Conservation (phyloP, 73 alveolate species). For the Blepharisma stoltei region DNA sequence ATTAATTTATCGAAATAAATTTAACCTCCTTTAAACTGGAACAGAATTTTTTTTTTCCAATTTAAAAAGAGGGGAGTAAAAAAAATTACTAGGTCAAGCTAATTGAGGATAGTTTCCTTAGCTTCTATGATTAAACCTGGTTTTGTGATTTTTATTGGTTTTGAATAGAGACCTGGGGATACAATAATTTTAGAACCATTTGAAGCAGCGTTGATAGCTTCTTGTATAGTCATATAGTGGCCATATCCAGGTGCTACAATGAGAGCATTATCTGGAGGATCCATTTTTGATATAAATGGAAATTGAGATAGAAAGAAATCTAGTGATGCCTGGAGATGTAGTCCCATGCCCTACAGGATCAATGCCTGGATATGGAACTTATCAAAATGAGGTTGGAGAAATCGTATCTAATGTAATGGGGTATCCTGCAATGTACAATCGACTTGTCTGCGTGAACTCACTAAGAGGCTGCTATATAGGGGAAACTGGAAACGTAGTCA, state of each 20-base stretch:
- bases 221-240: not conserved
- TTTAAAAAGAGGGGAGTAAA: too few relatives aligned
- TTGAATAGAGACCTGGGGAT: constrained; percentile 31
- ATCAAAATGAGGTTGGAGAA: constrained; percentile 41
- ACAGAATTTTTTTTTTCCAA: too few relatives aligned
- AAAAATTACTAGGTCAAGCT: too few relatives aligned
- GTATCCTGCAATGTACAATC: not conserved
- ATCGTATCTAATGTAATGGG: constrained; percentile 46
- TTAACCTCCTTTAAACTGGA: too few relatives aligned
- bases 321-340: constrained; percentile 43
- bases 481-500: constrained; percentile 48
- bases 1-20: too few relatives aligned
- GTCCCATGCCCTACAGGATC: constrained; percentile 38
- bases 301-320: constrained; percentile 17
- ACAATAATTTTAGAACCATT: not conserved
- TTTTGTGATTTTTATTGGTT: not conserved
- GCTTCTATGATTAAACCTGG: constrained; percentile 27
- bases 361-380: constrained; percentile 54
- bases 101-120: not conserved
- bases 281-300: not conserved
- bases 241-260: constrained; percentile 23
- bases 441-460: constrained; percentile 46
- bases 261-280: constrained; percentile 13
- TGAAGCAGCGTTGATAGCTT: constrained; percentile 23
- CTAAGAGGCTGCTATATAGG: constrained; percentile 39